phyloP scores from a whole-genome alignment of 1,139 yeast species.

The Yamadazyma atmosphaerica region DNA sequence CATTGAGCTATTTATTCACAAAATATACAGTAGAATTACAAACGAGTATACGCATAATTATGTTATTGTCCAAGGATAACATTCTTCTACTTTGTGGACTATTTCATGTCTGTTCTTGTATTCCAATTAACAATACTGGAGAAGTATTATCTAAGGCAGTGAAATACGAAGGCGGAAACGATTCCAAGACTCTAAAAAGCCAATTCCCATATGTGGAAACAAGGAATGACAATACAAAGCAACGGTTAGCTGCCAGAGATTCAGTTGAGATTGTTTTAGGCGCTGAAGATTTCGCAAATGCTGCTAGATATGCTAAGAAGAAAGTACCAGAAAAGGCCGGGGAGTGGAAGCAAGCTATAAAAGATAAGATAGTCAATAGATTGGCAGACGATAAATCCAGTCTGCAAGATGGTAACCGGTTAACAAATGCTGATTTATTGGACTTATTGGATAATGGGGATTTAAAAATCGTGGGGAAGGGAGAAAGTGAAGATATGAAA shows the following conservation, averaged over 20 bases:
- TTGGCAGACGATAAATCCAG: conserved; percentile 5
- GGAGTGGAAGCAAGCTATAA: conserved; percentile 35
- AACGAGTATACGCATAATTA: not conserved
- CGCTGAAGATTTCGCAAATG: conserved; percentile 24
- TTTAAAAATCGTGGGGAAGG: conserved; percentile 3
- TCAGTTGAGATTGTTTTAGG: conserved; percentile 25
- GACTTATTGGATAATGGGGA: conserved; percentile 8
- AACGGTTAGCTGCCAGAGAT: conserved; percentile 9
- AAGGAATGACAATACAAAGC: not conserved
- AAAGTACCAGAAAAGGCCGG: conserved; percentile 23
- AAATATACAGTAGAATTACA: too few relatives aligned
- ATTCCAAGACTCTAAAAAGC: not conserved
- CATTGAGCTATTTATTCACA: too few relatives aligned
- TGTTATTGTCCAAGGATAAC: too few relatives aligned
- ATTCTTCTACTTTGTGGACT: not conserved
- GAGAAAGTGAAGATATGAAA: not conserved
- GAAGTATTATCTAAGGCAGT: not conserved
- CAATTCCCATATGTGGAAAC: conserved; percentile 5
- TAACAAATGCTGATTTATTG: conserved; percentile 5
- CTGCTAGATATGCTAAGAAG: conserved; percentile 21
- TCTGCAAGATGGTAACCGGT: not conserved
- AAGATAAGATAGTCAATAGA: conserved; percentile 22
- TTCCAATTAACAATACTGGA: not conserved
- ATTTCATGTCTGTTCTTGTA: not conserved
- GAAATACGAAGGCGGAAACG: not conserved